Conservation (phyloP, 306 rosid species). For the Glycyrrhiza uralensis region DNA sequence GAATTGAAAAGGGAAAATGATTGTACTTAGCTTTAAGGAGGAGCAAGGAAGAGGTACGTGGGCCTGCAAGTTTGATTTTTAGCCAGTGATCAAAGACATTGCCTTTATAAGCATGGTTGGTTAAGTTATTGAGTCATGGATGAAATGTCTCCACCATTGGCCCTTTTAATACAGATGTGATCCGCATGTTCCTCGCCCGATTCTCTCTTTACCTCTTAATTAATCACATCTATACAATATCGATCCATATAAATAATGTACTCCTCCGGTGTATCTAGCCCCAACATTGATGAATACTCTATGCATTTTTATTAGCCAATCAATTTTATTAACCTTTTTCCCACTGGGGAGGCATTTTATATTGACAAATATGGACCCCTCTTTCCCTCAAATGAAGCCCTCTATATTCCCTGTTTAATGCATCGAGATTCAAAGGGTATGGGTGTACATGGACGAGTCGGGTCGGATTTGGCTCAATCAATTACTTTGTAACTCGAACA, state of each 20-base stretch:
- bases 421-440: no score
- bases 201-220: slow-evolving; percentile 10
- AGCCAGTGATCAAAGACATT: slow-evolving; percentile 40
- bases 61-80: slow-evolving; percentile 52
- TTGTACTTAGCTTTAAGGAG: slow-evolving; percentile 90
- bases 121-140: slow-evolving; percentile 82
- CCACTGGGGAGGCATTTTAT: neutral
- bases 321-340: slow-evolving; percentile 17
- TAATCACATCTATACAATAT: neutral
- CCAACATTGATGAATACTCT: slow-evolving; percentile 28
- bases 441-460: no score
- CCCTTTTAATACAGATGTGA: slow-evolving; percentile 36
- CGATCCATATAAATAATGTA: neutral
- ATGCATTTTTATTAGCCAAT: neutral
- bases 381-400: slow-evolving; percentile 24
- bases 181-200: slow-evolving; percentile 24
- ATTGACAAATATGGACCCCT: slow-evolving; percentile 5
- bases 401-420: neutral
- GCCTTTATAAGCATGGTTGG: slow-evolving; percentile 69
- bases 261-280: no score
- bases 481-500: no score
- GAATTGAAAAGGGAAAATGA: slow-evolving; percentile 51
- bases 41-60: slow-evolving; percentile 66
- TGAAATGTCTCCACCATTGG: slow-evolving; percentile 76
- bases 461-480: no score